Conservation (phyloP, 2,329 filamentous ascomycete species). For the Ophiocordyceps unilateralis region DNA sequence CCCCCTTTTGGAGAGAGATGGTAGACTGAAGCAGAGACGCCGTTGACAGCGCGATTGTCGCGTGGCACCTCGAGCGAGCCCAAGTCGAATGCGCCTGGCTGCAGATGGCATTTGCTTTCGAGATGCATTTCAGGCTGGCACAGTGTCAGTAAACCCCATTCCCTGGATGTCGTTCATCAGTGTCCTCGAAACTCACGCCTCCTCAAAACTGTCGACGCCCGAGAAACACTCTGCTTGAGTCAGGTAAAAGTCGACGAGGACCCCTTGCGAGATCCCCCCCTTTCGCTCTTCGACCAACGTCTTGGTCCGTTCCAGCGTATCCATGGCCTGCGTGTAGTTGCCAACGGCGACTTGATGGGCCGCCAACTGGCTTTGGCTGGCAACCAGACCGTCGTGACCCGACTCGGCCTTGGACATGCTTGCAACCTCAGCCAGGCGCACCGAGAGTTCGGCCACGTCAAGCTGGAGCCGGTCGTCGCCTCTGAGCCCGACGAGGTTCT, state of each 20-base stretch:
- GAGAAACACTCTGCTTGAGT: conserved; percentile 60
- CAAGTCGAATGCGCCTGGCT: conserved; percentile 12
- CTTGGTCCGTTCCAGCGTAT: conserved; percentile 40
- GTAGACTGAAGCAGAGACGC: conserved; percentile 41
- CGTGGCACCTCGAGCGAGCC: conserved; percentile 16
- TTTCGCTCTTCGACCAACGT: conserved; percentile 22
- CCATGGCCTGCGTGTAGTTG: conserved; percentile 29
- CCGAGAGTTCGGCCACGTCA: conserved; percentile 27
- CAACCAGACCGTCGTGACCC: conserved; percentile 22
- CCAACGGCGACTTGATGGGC: conserved; percentile 37
- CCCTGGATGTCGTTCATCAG: no score
- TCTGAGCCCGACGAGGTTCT: conserved; percentile 32
- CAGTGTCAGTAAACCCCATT: neutral
- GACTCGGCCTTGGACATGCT: conserved; percentile 10
- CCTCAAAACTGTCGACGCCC: conserved; percentile 44
- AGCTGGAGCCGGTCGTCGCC: conserved; percentile 30
- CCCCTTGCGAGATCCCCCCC: conserved; percentile 16
- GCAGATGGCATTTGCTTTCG: conserved; percentile 22
- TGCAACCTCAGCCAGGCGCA: conserved; percentile 20
- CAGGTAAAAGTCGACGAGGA: conserved; percentile 41
- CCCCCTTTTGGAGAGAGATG: conserved; percentile 44
- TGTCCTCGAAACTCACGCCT: conserved; percentile 26
- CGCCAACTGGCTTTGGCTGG: conserved; percentile 29
- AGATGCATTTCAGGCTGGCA: conserved; percentile 14
- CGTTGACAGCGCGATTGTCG: conserved; percentile 13